Evolutionary conservation across 352 stramenopile species (phyloP).

Genomic region (Phytophthora litchii): DNA sequence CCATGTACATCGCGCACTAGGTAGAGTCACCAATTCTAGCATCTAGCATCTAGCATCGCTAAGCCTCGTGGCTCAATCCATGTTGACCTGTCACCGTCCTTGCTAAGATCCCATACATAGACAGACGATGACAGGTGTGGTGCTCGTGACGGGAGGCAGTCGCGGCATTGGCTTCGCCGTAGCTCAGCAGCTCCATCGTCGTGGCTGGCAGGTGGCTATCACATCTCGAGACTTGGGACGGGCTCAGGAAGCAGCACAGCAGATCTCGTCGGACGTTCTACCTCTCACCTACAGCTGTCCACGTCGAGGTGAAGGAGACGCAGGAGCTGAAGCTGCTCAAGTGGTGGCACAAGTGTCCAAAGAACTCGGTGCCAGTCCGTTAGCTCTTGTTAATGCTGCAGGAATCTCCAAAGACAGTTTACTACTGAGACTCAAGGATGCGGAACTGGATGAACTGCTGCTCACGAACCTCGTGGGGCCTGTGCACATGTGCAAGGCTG

Average conservation of each 20-base stretch:
- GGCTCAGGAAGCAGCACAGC: slow-evolving; percentile 52
- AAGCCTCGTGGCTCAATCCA: slow-evolving; percentile 17
- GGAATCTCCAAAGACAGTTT: slow-evolving; percentile 75
- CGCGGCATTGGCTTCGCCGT: slow-evolving; percentile 82
- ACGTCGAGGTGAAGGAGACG: slow-evolving; percentile 27
- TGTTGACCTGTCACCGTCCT: slow-evolving; percentile 1
- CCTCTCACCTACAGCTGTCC: slow-evolving; percentile 68
- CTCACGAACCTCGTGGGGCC: slow-evolving; percentile 79
- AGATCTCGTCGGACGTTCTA: slow-evolving; percentile 53
- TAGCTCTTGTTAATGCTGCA: slow-evolving; percentile 76
- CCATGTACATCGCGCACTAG: slow-evolving; percentile 45
- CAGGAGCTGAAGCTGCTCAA: slow-evolving; percentile 26
- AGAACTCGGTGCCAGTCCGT: slow-evolving; percentile 44
- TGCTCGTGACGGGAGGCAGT: slow-evolving; percentile 82
- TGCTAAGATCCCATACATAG: slow-evolving; percentile 10
- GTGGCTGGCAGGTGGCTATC: slow-evolving; percentile 75
- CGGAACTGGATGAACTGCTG: slow-evolving; percentile 72
- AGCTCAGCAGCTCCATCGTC: slow-evolving; percentile 60
- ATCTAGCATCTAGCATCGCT: neutral
- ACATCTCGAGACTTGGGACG: slow-evolving; percentile 67
- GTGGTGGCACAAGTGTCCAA: slow-evolving; percentile 54
- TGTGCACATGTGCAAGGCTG: slow-evolving; percentile 76
- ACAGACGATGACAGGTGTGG: slow-evolving; percentile 30
- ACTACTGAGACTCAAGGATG: slow-evolving; percentile 63
- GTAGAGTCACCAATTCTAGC: slow-evolving; percentile 4